Base-by-base conservation (phyloP, 805 yeast genomes). In the Ogataea nitratoaversa region DNA sequence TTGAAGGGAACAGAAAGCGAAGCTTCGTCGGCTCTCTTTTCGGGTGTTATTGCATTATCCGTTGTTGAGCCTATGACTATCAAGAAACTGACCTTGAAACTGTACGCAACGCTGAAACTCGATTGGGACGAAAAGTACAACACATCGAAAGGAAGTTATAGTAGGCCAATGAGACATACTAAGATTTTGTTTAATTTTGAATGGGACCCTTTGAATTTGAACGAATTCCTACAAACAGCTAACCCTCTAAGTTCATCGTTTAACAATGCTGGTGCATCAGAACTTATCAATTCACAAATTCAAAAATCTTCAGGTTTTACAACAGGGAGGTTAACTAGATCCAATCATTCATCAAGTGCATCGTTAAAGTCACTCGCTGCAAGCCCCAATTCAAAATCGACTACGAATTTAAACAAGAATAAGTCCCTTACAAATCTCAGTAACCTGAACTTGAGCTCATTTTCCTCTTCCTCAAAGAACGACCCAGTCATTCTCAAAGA, bases 41-140 rank as follows among this genome's bases (percentile, higher is more conserved):
- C 83, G 1, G 99, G 99, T 4, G 78, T 78, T 9, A 79, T 93
- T 19, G 89, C 83, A 1, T 62, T 93, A 19, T 74, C 90, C 1
- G 78, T 86, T 1, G 69, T 72, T 11, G 98, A 91, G 48, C 86
- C 95, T 3, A 65, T 87, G 41, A 63, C 78, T 13, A 71, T 91
- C 37, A 82, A 78, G 55, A 76, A 74, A 49, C 62, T 93, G 46
- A 60, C 77, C 4, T 62, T 93, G 39, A 74, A 79, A 46, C 59
- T 93, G 19, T 74, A 77, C 41, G 87, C 90, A 2, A 80, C 81
- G 2, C 56, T 89, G 40, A 72, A 81, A 37, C 58, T 88, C 36
- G 74, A 78, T 48, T 81, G 88, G 78, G 72, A 73, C 0, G 88
- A 84, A 13, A 65, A 67, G 13, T 63, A 62, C 37, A 69, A 67